Conservation (phyloP, 805 yeast species). For the Middelhovenomyces tepae region DNA sequence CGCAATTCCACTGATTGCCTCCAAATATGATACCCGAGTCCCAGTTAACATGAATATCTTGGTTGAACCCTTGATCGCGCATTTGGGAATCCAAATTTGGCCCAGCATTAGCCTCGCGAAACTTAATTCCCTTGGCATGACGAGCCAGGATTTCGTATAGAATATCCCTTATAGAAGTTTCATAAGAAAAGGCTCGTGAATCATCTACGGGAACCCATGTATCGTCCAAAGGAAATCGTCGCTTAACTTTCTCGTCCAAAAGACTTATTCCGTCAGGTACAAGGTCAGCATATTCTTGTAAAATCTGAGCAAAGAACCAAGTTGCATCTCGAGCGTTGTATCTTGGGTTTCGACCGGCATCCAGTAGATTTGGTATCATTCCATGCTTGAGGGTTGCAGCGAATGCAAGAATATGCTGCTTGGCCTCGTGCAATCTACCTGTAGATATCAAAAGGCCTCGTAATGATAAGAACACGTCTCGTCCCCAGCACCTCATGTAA, state of each 20-base stretch:
- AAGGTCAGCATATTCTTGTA: conserved; percentile 66
- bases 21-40: conserved; percentile 79
- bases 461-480: conserved; percentile 85
- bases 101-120: conserved; percentile 95
- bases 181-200: conserved; percentile 65
- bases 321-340: conserved; percentile 96
- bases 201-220: conserved; percentile 60
- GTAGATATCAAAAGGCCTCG: conserved; percentile 76
- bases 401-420: conserved; percentile 70
- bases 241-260: conserved; percentile 59
- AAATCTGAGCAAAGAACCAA: conserved; percentile 86
- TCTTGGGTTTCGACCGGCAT: conserved; percentile 88
- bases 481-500: conserved; percentile 97
- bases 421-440: conserved; percentile 72
- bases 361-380: conserved; percentile 83
- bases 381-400: conserved; percentile 93
- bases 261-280: conserved; percentile 65
- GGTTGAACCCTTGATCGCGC: conserved; percentile 88
- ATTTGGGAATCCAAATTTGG: conserved; percentile 79
- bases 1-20: conserved; percentile 88
- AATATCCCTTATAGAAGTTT: conserved; percentile 62
- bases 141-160: conserved; percentile 75
- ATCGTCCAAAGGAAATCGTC: conserved; percentile 89
- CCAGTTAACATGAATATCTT: conserved; percentile 79
- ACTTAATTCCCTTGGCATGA: conserved; percentile 81